phyloP scores from a whole-genome alignment of 2,329 filamentous ascomycete species.

The Talaromyces rugulosus region DNA sequence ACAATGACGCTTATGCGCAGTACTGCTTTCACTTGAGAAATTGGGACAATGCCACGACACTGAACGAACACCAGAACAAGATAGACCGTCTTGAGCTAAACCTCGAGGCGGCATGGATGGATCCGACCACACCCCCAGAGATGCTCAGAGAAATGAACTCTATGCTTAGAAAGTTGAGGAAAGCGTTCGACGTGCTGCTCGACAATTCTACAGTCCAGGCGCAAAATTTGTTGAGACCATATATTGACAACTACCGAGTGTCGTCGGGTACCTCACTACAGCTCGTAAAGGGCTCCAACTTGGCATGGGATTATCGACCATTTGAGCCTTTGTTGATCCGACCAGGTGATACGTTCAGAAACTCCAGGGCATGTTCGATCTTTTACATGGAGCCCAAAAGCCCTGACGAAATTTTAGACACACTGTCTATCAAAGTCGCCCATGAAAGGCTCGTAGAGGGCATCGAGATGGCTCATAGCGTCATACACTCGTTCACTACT shows the following conservation, averaged over 20 bases:
- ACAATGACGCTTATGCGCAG: not conserved
- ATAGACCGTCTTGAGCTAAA: slow-evolving; percentile 26
- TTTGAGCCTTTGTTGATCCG: slow-evolving; percentile 64
- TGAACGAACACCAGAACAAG: slow-evolving; percentile 12
- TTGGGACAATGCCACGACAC: not conserved
- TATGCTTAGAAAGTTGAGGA: slow-evolving; percentile 15
- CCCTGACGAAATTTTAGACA: slow-evolving; percentile 12
- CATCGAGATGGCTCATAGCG: slow-evolving; percentile 22
- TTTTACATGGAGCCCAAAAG: slow-evolving; percentile 32
- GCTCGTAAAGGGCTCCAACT: slow-evolving; percentile 45
- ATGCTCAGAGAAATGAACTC: slow-evolving; percentile 21
- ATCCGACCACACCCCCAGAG: slow-evolving; percentile 17
- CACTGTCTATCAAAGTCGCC: slow-evolving; percentile 1
- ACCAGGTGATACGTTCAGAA: slow-evolving; percentile 64
- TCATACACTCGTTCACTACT: slow-evolving; percentile 23
- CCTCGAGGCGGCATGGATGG: slow-evolving; percentile 23
- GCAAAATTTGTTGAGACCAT: not conserved
- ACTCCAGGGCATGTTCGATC: slow-evolving; percentile 29
- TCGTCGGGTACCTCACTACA: slow-evolving; percentile 13
- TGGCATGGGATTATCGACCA: slow-evolving; percentile 66
- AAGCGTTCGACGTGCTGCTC: slow-evolving; percentile 7
- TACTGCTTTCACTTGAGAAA: not conserved
- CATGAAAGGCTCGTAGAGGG: slow-evolving; percentile 13
- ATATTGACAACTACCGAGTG: slow-evolving; percentile 51
- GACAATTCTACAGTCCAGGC: not conserved